Evolutionary conservation across 2,329 filamentous ascomycete species (phyloP).

Genomic region (Talaromyces sp.): DNA sequence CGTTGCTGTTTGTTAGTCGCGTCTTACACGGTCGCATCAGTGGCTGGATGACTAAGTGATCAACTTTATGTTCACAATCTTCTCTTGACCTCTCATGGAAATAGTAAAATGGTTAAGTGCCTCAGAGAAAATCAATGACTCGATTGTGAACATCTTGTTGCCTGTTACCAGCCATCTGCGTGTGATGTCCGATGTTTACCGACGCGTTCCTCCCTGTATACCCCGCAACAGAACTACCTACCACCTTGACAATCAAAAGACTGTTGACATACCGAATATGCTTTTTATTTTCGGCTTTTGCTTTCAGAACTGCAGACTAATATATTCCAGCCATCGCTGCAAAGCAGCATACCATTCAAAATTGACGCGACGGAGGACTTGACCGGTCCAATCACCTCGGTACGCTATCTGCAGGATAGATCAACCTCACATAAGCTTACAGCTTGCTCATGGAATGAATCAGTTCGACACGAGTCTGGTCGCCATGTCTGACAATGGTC

Average conservation of each 20-base stretch:
- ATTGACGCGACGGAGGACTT: conserved; percentile 4
- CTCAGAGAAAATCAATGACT: background rate
- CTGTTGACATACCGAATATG: background rate
- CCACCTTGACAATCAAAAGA: background rate
- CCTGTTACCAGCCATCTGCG: conserved; percentile 3
- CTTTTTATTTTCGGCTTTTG: background rate
- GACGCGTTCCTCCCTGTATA: conserved; percentile 10
- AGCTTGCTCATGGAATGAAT: conserved; percentile 6
- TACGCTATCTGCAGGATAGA: background rate
- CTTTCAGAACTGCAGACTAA: background rate
- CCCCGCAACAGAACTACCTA: conserved; percentile 10
- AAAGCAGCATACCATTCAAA: background rate
- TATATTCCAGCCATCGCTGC: background rate
- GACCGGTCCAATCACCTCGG: conserved; percentile 8
- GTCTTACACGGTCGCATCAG: conserved; percentile 14
- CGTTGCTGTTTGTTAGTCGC: conserved; percentile 12
- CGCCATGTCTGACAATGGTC: conserved; percentile 39
- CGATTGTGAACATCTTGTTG: conserved; percentile 1
- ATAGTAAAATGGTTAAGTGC: background rate
- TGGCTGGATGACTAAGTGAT: conserved; percentile 2
- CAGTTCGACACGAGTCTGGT: conserved; percentile 9
- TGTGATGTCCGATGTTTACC: conserved; percentile 10
- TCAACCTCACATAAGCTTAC: background rate
- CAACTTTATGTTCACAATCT: background rate
- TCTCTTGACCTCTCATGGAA: background rate